Base-by-base conservation (phyloP, 2,329 filamentous ascomycete genomes). In the Beauveria pseudobassiana region DNA sequence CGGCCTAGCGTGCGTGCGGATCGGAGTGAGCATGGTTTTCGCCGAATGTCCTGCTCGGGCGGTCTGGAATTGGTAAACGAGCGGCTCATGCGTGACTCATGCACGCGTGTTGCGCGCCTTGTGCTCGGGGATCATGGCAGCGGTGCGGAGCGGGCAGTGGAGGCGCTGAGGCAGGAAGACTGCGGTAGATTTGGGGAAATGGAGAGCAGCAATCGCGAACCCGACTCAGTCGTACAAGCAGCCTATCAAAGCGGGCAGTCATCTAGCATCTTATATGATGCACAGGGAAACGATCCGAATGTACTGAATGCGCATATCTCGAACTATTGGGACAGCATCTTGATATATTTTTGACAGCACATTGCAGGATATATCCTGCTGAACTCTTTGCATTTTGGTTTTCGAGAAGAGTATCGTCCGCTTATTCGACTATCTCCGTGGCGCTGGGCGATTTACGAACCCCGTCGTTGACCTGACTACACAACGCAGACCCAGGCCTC, bases 21-120 rank as follows among this genome's bases (percentile, higher is more conserved):
- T 65, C 12, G 62, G 48, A 1, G 51, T 54, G 16, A 65, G 40
- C 38, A 52, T 59, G 30, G 38, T 14, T 56, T 42, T 14, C 20
- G 34, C 18, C 53, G 20, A 16, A 4, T 30, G 12, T 16, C 14
- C n/a, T 30, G 20, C 46, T 61, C 57, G 20, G 56, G 56, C 24
- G 9, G 57, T 22, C 7, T 55, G 34, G 2, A 57, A 52, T 18
- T 61, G 60, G 9, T 62, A 63, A 6, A 65, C 64, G 4, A 53
- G 34, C 64, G 64, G 66, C 52, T 67, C 65, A 34, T 67, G 65
- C 1, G 65, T 67, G 16, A 64, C 64, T 64, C 65, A 65, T 2
- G 65, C 63, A 2, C 64, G 57, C 18, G 52, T 54, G 49, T 65
- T 66, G 52, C 66, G 63, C 4, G 60, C 54, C 4, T 64, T 64